phyloP scores from a whole-genome alignment of 1,284 basidiomycete species.

The Rhodotorula sp. region DNA sequence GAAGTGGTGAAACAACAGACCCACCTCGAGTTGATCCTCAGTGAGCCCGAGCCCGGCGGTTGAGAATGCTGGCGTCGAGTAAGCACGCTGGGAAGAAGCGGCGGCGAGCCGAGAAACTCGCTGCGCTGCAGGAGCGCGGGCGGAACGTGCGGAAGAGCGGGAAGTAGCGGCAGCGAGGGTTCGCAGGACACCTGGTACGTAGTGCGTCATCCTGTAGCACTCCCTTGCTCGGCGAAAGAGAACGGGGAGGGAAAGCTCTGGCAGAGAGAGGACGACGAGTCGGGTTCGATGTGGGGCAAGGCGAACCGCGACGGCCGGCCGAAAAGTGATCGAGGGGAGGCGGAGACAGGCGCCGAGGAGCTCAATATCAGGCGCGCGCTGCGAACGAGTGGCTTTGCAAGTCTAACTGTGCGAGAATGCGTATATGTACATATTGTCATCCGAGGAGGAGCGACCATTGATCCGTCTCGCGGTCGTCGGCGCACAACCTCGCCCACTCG shows the following conservation, averaged over 20 bases:
- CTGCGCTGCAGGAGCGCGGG: not conserved
- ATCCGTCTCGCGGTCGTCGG: constrained; percentile 7
- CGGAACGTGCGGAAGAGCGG: not conserved
- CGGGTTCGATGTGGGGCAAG: not conserved
- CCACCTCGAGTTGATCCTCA: constrained; percentile 77
- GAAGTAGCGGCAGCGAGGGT: not conserved
- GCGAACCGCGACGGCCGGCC: not conserved
- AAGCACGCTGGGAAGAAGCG: constrained; percentile 62
- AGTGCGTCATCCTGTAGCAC: constrained; percentile 7
- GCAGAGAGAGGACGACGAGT: not conserved
- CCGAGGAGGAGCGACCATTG: not conserved
- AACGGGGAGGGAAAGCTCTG: not conserved
- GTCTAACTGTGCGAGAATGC: not conserved
- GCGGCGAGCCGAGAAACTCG: constrained; percentile 6
- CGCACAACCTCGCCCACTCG: constrained; percentile 27
- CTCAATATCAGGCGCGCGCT: too few relatives aligned
- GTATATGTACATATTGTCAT: too few relatives aligned
- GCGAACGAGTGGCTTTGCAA: not conserved
- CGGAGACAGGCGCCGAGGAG: too few relatives aligned
- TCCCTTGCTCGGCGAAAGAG: not conserved
- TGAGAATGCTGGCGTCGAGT: constrained; percentile 56
- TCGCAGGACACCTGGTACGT: not conserved
- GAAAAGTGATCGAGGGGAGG: not conserved
- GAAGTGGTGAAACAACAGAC: too few relatives aligned
- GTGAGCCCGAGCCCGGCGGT: constrained; percentile 59